phyloP scores from a whole-genome alignment of 768 basidiomycete genomes.

The Boletus edulis region DNA sequence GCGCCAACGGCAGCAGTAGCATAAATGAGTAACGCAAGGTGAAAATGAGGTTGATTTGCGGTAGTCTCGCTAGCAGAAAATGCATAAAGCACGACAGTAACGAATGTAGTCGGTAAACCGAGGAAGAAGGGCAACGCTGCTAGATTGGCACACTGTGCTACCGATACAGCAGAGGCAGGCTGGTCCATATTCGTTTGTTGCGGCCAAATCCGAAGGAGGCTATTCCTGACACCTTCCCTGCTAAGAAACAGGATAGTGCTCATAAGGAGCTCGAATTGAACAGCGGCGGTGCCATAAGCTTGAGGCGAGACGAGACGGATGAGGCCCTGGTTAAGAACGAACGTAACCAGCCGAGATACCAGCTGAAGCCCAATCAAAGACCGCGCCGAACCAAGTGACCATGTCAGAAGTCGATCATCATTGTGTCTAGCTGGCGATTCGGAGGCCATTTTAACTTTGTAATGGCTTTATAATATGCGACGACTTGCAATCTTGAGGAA shows the following conservation, averaged over 20 bases:
- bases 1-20: constrained; percentile 73
- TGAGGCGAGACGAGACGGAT: constrained; percentile 81
- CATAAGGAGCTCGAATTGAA: constrained; percentile 91
- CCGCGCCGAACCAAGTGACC: constrained; percentile 42
- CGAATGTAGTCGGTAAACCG: constrained; percentile 62
- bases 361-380: constrained; percentile 87
- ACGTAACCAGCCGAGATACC: constrained; percentile 81
- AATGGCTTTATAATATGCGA: not conserved
- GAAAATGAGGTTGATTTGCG: constrained; percentile 62
- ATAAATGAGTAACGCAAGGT: constrained; percentile 63
- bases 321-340: constrained; percentile 83
- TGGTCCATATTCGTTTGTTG: constrained; percentile 8
- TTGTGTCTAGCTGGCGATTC: not conserved
- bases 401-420: constrained; percentile 21
- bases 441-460: constrained; percentile 10
- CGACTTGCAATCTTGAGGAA: not conserved
- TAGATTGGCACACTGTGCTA: constrained; percentile 41
- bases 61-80: constrained; percentile 52
- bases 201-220: constrained; percentile 62
- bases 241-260: constrained; percentile 90
- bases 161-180: not conserved
- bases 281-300: constrained; percentile 85
- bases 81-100: constrained; percentile 53
- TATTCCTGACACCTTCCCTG: constrained; percentile 89
- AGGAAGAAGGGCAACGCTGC: constrained; percentile 63